These are phyloP conservation scores for Akanthomyces uredinophilus DNA, from an alignment of 2,329 filamentous ascomycete species.

Conservation along the genomic window DNA sequence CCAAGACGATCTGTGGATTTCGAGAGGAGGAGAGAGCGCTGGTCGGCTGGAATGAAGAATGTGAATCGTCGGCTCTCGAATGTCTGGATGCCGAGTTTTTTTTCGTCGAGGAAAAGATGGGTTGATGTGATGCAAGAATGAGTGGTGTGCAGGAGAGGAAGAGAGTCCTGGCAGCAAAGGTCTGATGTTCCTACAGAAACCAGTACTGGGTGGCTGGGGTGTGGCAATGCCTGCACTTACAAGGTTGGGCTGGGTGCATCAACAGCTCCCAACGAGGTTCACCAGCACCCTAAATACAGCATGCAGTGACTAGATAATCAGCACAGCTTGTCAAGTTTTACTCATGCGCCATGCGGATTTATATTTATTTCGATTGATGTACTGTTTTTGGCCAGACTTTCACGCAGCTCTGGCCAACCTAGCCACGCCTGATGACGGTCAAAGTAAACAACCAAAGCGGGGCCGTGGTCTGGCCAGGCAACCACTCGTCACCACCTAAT, in stretches of 20 bases:
- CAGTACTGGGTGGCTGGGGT: constrained; percentile 2
- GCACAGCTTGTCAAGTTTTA: neutral
- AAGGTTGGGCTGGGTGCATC: constrained; percentile 1
- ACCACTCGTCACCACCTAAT: neutral
- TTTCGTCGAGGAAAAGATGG: neutral
- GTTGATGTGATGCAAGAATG: neutral
- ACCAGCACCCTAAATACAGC: neutral
- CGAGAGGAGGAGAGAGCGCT: neutral
- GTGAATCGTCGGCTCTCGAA: neutral
- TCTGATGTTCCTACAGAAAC: constrained; percentile 15
- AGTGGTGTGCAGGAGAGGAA: neutral
- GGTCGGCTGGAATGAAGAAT: neutral
- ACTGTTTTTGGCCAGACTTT: neutral
- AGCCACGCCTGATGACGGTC: neutral
- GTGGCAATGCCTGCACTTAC: constrained; percentile 7
- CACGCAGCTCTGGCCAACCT: neutral
- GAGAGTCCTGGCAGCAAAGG: neutral
- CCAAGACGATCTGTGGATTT: neutral
- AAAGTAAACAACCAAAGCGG: constrained; percentile 9
- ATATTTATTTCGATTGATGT: neutral
- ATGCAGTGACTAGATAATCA: neutral
- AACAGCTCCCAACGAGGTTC: neutral
- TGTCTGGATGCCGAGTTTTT: neutral
- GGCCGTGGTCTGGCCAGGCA: neutral
- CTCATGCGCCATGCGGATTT: neutral